phyloP scores from a whole-genome alignment of 768 basidiomycete species.

The Pulveroboletus frians region DNA sequence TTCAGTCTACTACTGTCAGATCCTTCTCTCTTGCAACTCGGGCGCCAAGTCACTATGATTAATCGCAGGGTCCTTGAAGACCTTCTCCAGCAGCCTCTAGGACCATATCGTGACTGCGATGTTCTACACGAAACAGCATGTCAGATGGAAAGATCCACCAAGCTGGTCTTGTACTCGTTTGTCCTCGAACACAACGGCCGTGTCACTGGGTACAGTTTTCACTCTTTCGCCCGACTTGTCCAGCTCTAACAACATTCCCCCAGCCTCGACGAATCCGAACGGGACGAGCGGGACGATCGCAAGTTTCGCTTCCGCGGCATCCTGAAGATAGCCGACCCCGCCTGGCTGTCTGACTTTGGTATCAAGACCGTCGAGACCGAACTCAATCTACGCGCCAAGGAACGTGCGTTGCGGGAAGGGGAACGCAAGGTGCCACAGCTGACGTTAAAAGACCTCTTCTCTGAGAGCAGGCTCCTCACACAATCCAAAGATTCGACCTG shows the following conservation, averaged over 20 bases:
- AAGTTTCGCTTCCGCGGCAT: conserved; percentile 48
- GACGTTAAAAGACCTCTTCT: conserved; percentile 37
- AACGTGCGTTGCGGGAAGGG: conserved; percentile 22
- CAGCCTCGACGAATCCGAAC: conserved; percentile 49
- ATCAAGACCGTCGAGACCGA: conserved; percentile 38
- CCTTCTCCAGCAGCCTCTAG: conserved; percentile 25
- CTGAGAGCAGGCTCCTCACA: conserved; percentile 18
- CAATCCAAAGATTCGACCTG: conserved; percentile 12
- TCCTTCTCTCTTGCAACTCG: not conserved
- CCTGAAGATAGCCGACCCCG: conserved; percentile 40
- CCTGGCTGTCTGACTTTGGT: conserved; percentile 50
- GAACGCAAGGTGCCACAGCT: conserved; percentile 22
- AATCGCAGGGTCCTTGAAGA: conserved; percentile 16
- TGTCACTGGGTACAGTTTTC: conserved; percentile 21
- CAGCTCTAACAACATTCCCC: not conserved
- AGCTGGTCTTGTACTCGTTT: conserved; percentile 28
- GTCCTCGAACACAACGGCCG: conserved; percentile 23
- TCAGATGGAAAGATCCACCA: conserved; percentile 3
- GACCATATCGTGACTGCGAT: conserved; percentile 28
- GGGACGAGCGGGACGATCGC: conserved; percentile 26
- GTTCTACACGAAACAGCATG: conserved; percentile 20
- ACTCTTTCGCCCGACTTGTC: not conserved
- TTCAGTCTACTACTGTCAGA: not conserved
- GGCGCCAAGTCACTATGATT: conserved; percentile 11
- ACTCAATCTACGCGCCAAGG: conserved; percentile 36